Conservation (phyloP, 495 filamentous ascomycete genomes). For the Hyaloscypha finlandica region DNA sequence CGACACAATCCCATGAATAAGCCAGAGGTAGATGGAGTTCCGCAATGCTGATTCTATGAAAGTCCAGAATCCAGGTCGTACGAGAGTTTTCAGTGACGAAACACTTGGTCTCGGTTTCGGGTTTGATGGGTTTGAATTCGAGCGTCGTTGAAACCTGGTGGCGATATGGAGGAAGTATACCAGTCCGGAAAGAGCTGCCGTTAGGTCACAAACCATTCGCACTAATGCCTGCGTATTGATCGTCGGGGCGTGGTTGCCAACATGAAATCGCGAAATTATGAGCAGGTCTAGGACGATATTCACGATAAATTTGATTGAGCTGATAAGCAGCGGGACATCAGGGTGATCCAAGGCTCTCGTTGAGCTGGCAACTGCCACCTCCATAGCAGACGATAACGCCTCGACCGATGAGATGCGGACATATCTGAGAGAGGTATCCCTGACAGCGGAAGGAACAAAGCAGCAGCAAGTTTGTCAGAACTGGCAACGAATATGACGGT, state of each 20-base stretch:
- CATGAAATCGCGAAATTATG: constrained; percentile 69
- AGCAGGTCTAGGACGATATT: constrained; percentile 74
- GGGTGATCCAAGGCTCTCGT: constrained; percentile 72
- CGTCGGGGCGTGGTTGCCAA: constrained; percentile 53
- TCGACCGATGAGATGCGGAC: constrained; percentile 66
- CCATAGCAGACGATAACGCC: constrained; percentile 61
- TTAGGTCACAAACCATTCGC: constrained; percentile 60
- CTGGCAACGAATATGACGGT: constrained; percentile 61
- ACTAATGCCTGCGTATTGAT: constrained; percentile 66
- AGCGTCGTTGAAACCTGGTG: neutral
- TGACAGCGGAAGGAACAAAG: constrained; percentile 62
- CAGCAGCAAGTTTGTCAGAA: constrained; percentile 53
- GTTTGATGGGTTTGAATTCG: constrained; percentile 8
- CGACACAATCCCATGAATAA: constrained; percentile 63
- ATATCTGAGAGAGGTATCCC: constrained; percentile 59
- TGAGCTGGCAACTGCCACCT: constrained; percentile 60
- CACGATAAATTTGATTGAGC: constrained; percentile 57
- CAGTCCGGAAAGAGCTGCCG: constrained; percentile 58
- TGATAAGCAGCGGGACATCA: constrained; percentile 73
- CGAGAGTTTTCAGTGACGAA: constrained; percentile 49
- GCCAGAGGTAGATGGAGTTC: constrained; percentile 74
- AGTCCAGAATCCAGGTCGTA: constrained; percentile 56
- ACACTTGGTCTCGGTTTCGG: constrained; percentile 39
- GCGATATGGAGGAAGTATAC: constrained; percentile 55
- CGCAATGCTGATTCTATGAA: constrained; percentile 66